Percentiles rank a stretch among this genome's conserved stretches.
These are phyloP conservation scores for Talaromyces piceae DNA, from an alignment of 2,329 filamentous ascomycete genomes.

Conservation along the genomic window DNA sequence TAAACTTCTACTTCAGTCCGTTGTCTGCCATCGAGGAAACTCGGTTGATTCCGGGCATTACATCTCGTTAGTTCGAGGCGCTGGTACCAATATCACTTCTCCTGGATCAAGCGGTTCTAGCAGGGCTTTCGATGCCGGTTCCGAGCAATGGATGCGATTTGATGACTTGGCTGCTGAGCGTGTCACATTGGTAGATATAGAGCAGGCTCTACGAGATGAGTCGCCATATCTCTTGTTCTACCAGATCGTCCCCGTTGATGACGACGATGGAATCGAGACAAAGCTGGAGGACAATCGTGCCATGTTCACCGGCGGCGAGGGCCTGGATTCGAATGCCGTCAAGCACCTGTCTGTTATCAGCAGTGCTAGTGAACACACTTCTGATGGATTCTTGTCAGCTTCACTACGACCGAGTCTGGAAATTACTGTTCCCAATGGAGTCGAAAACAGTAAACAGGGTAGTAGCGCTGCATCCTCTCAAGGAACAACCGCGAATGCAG, in stretches of 20 bases:
- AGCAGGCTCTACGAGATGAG: conserved; percentile 69
- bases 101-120: conserved; percentile 21
- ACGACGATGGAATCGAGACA: conserved; percentile 50
- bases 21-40: conserved; percentile 84
- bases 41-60: conserved; percentile 89
- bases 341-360: conserved; percentile 15
- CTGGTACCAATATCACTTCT: conserved; percentile 36
- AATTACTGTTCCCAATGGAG: conserved; percentile 23
- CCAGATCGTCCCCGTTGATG: conserved; percentile 82
- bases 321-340: conserved; percentile 14
- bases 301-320: conserved; percentile 21
- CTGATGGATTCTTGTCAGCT: conserved; percentile 15
- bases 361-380: conserved; percentile 15
- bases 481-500: conserved; percentile 16
- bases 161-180: conserved; percentile 74
- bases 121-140: conserved; percentile 26
- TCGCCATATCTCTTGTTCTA: conserved; percentile 95
- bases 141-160: conserved; percentile 77
- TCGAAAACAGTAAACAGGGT: conserved; percentile 15
- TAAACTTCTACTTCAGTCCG: conserved; percentile 82
- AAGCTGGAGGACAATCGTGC: conserved; percentile 23
- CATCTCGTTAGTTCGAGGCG: conserved; percentile 72
- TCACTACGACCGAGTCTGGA: conserved; percentile 33
- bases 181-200: conserved; percentile 69
- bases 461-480: conserved; percentile 23